phyloP scores from a whole-genome alignment of 768 basidiomycete genomes.

The Boletus coccyginus region DNA sequence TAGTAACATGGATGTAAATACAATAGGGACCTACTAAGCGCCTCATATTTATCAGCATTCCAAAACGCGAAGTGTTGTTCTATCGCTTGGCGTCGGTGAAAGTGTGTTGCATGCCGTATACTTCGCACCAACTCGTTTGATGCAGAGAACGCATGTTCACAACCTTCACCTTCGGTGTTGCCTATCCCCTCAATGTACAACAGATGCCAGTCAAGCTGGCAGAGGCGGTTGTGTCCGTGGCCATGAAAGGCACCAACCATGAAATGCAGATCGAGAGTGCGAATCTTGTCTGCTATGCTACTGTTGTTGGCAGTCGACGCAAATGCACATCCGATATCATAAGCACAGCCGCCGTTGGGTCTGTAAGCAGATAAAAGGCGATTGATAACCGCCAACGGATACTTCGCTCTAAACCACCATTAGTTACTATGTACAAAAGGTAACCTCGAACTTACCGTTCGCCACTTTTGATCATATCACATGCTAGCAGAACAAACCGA shows the following conservation, averaged over 20 bases:
- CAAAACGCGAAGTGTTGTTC: neutral
- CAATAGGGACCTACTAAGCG: too few relatives aligned
- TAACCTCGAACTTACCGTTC: neutral
- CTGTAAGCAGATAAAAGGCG: neutral
- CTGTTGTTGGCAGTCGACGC: neutral
- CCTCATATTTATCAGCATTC: neutral
- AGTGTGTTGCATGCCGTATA: neutral
- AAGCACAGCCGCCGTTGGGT: neutral
- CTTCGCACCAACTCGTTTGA: neutral
- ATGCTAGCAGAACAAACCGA: neutral
- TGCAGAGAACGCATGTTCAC: neutral
- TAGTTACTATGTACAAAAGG: neutral
- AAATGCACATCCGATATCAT: neutral
- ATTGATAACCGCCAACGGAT: neutral
- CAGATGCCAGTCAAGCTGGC: neutral
- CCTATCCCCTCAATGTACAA: neutral
- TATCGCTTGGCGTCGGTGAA: neutral
- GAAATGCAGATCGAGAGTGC: neutral
- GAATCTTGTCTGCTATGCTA: neutral
- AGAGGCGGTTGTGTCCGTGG: neutral
- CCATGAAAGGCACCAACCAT: neutral
- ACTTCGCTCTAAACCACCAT: neutral
- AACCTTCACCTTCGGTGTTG: neutral
- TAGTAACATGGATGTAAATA: too few relatives aligned
- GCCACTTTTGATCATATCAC: conserved; percentile 1